Evolutionary conservation across 345 rosid species (phyloP).

Genomic region (Eutrema japonicum): DNA sequence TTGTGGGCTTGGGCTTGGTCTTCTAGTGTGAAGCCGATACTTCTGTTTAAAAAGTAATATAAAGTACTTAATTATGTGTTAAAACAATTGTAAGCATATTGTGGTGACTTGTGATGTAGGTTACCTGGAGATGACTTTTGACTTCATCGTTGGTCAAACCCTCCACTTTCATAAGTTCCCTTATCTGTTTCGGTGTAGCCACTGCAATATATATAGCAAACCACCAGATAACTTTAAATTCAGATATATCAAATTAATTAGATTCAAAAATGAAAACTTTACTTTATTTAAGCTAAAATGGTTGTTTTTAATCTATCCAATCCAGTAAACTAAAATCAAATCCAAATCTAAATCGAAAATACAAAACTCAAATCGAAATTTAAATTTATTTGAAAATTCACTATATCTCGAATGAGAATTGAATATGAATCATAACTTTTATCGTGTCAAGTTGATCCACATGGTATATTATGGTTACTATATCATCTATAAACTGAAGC

Average conservation of each 20-base stretch:
- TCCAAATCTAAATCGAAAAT: background rate
- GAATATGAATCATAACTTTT: background rate
- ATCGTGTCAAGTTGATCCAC: background rate
- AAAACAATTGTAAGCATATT: slow-evolving; percentile 15
- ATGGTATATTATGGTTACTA: background rate
- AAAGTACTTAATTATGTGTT: background rate
- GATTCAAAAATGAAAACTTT: background rate
- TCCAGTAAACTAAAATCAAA: background rate
- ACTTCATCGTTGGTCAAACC: slow-evolving; percentile 99
- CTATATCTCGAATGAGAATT: background rate
- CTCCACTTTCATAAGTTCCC: slow-evolving; percentile 98
- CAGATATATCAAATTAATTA: background rate
- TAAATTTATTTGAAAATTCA: background rate
- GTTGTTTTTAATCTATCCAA: background rate
- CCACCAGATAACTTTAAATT: background rate
- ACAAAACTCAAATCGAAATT: background rate
- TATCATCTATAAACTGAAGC: background rate
- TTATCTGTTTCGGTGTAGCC: slow-evolving; percentile 98
- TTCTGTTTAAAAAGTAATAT: slow-evolving; percentile 54
- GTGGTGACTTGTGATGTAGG: slow-evolving; percentile 35
- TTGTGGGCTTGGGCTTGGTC: slow-evolving; percentile 95
- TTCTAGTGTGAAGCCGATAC: slow-evolving; percentile 93
- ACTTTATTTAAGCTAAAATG: background rate
- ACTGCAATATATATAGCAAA: slow-evolving; percentile 48
- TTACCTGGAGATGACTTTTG: slow-evolving; percentile 99